These are phyloP conservation scores for Quercus agrifolia DNA, from an alignment of 306 rosid genomes.

Conservation along the genomic window DNA sequence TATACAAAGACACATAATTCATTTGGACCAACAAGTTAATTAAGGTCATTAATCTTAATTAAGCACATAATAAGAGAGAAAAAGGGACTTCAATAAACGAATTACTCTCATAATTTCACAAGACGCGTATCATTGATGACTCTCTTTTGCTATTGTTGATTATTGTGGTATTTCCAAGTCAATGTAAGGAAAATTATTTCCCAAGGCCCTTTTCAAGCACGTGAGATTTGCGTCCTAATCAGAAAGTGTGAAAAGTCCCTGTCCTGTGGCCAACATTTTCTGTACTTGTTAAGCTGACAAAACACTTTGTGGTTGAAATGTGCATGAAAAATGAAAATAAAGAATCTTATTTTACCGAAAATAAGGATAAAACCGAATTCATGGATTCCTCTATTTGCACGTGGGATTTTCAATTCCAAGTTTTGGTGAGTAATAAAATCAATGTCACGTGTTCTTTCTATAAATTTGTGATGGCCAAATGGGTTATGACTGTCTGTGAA, in stretches of 20 bases:
- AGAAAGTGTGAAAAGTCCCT: background rate
- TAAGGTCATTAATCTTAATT: background rate
- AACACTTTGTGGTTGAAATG: background rate
- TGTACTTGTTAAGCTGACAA: background rate
- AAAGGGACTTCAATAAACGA: background rate
- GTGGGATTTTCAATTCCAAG: slow-evolving; percentile 4
- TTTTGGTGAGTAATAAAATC: background rate
- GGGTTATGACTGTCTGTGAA: background rate
- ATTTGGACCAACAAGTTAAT: background rate
- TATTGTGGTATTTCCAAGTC: no score
- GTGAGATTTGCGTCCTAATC: background rate
- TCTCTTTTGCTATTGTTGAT: background rate
- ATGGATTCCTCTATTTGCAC: background rate
- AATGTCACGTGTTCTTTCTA: background rate
- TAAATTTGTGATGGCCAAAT: background rate
- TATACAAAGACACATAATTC: background rate
- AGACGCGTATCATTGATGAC: background rate
- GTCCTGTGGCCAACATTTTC: background rate
- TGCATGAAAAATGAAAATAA: background rate
- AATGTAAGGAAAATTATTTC: no score
- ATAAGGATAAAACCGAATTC: background rate
- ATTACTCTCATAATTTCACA: background rate
- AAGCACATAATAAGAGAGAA: background rate
- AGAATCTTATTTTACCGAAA: slow-evolving; percentile 18
- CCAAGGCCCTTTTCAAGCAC: background rate